Evolutionary conservation across 495 filamentous ascomycete species (phyloP).

Genomic region (Penicillium cinerascens): DNA sequence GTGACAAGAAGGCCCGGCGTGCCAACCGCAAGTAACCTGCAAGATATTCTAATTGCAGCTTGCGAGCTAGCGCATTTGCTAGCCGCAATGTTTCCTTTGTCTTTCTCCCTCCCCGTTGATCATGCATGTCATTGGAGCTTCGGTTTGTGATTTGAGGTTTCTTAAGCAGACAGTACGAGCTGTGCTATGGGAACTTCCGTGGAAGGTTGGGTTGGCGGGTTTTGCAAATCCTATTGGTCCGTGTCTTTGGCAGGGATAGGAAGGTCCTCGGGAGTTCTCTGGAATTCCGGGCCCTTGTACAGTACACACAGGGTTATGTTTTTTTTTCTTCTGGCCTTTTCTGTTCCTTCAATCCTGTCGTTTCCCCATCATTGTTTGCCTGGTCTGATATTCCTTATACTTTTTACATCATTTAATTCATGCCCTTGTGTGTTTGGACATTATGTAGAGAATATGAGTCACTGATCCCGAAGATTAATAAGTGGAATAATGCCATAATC

Average conservation of each 20-base stretch:
- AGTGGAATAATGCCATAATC: too few relatives aligned
- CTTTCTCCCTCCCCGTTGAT: slow-evolving; percentile 17
- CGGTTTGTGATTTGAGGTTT: slow-evolving; percentile 30
- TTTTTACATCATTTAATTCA: slow-evolving; percentile 31
- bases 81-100: slow-evolving; percentile 5
- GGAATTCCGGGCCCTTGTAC: slow-evolving; percentile 17
- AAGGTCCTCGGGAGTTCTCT: slow-evolving; percentile 15
- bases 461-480: too few relatives aligned
- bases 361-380: slow-evolving; percentile 8
- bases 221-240: slow-evolving; percentile 18
- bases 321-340: slow-evolving; percentile 11
- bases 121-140: slow-evolving; percentile 42
- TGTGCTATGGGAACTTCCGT: slow-evolving; percentile 13
- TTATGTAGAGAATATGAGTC: not conserved
- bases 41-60: not conserved
- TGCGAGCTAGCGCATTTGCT: not conserved
- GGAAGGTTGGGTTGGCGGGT: slow-evolving; percentile 19
- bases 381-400: slow-evolving; percentile 18
- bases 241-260: slow-evolving; percentile 18
- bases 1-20: slow-evolving; percentile 51
- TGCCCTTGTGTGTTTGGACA: slow-evolving; percentile 15
- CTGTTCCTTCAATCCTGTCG: slow-evolving; percentile 14
- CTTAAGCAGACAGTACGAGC: slow-evolving; percentile 5
- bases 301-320: slow-evolving; percentile 27
- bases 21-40: slow-evolving; percentile 33